phyloP scores from a whole-genome alignment of 139 green algal genomes.

The Closterium sp. region DNA sequence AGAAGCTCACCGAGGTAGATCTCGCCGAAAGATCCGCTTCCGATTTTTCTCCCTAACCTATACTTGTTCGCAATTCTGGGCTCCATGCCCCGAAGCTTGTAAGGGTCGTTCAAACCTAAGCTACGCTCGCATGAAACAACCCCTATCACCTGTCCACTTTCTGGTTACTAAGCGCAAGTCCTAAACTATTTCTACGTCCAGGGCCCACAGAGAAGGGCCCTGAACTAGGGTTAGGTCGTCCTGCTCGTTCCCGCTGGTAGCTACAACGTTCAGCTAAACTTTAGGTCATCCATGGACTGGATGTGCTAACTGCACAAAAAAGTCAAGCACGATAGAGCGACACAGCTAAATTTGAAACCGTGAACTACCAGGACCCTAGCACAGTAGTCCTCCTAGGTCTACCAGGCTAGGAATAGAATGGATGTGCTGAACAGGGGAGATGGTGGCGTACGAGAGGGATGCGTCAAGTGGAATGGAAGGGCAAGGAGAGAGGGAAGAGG shows the following conservation, averaged over 20 bases:
- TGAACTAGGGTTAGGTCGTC: neutral
- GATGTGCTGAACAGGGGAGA: neutral
- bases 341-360: neutral
- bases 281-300: neutral
- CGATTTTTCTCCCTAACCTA: slow-evolving; percentile 60
- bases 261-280: neutral
- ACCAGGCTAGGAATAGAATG: no score
- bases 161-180: neutral
- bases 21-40: slow-evolving; percentile 64
- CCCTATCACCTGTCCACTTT: neutral
- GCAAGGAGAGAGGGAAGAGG: no score
- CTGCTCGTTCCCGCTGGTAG: neutral
- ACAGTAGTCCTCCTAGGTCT: neutral
- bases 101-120: neutral
- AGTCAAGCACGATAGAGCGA: neutral
- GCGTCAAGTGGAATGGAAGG: no score
- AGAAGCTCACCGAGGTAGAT: slow-evolving; percentile 60
- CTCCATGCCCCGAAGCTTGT: slow-evolving; percentile 48
- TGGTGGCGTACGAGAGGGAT: neutral
- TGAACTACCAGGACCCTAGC: neutral
- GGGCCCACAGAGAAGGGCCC: neutral
- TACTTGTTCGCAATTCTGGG: slow-evolving; percentile 66
- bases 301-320: neutral
- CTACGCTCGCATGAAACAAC: neutral
- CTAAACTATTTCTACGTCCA: neutral